Evolutionary conservation across 139 green algal genomes (phyloP).

Genomic region (Haematococcus lacustris): DNA sequence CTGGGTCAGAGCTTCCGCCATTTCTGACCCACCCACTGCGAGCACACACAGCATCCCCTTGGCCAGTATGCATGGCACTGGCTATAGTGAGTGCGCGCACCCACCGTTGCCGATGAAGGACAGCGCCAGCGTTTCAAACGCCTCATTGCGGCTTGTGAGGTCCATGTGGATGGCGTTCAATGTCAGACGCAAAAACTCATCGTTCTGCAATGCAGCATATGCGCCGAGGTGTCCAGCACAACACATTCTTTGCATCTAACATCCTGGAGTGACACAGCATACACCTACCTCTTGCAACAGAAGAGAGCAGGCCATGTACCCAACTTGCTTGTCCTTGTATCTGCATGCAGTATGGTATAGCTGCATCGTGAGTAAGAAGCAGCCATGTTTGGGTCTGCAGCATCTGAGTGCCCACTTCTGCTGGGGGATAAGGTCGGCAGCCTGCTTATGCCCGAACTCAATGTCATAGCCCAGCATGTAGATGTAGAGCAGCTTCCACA

Average conservation of each 20-base stretch:
- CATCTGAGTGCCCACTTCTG: slow-evolving; percentile 68
- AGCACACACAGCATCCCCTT: not conserved
- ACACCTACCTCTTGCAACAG: too few species aligned
- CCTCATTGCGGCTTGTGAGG: slow-evolving; percentile 87
- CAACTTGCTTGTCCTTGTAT: slow-evolving; percentile 98
- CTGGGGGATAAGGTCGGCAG: slow-evolving; percentile 85
- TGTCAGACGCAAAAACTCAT: slow-evolving; percentile 93
- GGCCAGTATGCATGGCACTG: too few species aligned
- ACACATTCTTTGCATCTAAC: too few species aligned
- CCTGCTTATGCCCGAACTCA: slow-evolving; percentile 97
- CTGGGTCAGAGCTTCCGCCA: slow-evolving; percentile 81
- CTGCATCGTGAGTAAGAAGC: too few species aligned
- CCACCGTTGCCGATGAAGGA: slow-evolving; percentile 83
- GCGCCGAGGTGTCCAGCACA: too few species aligned
- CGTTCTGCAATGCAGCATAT: too few species aligned
- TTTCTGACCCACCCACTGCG: slow-evolving; percentile 92
- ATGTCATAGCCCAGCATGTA: slow-evolving; percentile 98
- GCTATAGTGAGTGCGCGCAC: too few species aligned
- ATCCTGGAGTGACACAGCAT: too few species aligned
- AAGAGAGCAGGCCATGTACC: slow-evolving; percentile 85
- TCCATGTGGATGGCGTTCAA: slow-evolving; percentile 96
- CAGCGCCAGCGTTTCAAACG: slow-evolving; percentile 91
- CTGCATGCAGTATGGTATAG: too few species aligned
- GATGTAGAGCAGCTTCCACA: slow-evolving; percentile 99
- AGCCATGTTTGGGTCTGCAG: too few species aligned